These are phyloP conservation scores for Globisporangium sylvaticum DNA, from an alignment of 352 stramenopile species.

Conservation along the genomic window DNA sequence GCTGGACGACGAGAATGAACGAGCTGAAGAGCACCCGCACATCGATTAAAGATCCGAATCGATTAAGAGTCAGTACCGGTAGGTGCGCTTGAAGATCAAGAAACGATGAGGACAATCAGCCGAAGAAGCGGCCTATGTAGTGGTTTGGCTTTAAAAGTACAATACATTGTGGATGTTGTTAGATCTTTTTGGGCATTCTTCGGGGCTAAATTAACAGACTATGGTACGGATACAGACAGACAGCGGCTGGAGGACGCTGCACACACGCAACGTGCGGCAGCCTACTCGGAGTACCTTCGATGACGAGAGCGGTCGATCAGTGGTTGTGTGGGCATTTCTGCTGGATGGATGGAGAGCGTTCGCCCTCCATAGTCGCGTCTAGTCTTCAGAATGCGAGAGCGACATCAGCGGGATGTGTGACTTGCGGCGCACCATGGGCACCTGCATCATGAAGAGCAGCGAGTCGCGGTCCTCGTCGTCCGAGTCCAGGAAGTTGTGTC, in stretches of 20 bases:
- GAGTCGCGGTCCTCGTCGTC: slow-evolving; percentile 55
- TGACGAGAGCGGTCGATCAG: neutral
- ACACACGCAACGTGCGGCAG: neutral
- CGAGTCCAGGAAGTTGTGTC: slow-evolving; percentile 27
- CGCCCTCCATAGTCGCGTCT: slow-evolving; percentile 4
- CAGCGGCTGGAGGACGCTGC: neutral
- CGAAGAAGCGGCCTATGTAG: neutral
- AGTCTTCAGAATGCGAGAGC: slow-evolving; percentile 25
- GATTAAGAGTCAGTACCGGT: neutral
- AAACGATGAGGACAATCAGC: neutral
- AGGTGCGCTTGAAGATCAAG: neutral
- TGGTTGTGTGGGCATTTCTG: neutral
- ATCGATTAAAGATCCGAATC: slow-evolving; percentile 35
- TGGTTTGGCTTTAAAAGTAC: slow-evolving; percentile 7
- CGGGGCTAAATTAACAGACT: slow-evolving; percentile 11
- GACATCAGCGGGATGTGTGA: slow-evolving; percentile 58
- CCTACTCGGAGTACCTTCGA: neutral
- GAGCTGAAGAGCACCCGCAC: slow-evolving; percentile 37
- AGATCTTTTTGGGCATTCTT: slow-evolving; percentile 5
- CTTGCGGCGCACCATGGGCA: slow-evolving; percentile 45
- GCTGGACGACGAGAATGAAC: slow-evolving; percentile 35
- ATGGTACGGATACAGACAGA: slow-evolving; percentile 8
- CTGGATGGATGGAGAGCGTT: neutral
- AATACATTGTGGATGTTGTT: slow-evolving; percentile 12
- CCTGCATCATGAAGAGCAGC: slow-evolving; percentile 62